phyloP scores from a whole-genome alignment of 1,284 basidiomycete species.

The Puccinia sorghi region DNA sequence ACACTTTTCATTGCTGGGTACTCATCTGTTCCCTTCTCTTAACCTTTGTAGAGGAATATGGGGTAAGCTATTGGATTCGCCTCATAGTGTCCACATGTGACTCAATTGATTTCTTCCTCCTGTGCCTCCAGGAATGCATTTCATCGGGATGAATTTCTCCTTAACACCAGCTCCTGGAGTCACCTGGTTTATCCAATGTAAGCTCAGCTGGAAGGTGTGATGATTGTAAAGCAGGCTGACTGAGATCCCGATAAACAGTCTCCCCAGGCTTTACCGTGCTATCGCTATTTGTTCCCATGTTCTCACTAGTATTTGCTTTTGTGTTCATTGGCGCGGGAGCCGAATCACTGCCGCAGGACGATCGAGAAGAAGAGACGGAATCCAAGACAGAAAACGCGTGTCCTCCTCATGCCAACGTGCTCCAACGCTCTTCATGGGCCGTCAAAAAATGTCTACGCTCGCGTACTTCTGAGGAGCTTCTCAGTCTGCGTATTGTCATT shows the following conservation, averaged over 20 bases:
- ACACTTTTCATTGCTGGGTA: neutral
- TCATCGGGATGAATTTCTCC: constrained; percentile 44
- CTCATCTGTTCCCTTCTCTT: neutral
- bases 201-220: neutral
- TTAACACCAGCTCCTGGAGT: constrained; percentile 18
- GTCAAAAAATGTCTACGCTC: neutral
- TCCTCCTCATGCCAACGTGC: neutral
- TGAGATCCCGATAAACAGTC: neutral
- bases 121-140: constrained; percentile 28
- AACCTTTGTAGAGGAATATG: constrained; percentile 8
- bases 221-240: neutral
- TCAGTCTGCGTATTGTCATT: constrained; percentile 25
- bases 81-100: neutral
- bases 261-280: constrained; percentile 35
- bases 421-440: neutral
- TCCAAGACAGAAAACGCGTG: neutral
- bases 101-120: neutral
- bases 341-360: constrained; percentile 15
- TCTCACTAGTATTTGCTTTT: constrained; percentile 26
- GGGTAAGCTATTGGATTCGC: neutral
- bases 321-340: constrained; percentile 34
- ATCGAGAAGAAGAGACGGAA: constrained; percentile 19
- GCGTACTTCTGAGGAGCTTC: constrained; percentile 10
- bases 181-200: constrained; percentile 39
- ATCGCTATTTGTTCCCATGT: constrained; percentile 38